These are phyloP conservation scores for Cymbomonas tetramitiformis DNA, from an alignment of 139 green algal species.

Conservation along the genomic window DNA sequence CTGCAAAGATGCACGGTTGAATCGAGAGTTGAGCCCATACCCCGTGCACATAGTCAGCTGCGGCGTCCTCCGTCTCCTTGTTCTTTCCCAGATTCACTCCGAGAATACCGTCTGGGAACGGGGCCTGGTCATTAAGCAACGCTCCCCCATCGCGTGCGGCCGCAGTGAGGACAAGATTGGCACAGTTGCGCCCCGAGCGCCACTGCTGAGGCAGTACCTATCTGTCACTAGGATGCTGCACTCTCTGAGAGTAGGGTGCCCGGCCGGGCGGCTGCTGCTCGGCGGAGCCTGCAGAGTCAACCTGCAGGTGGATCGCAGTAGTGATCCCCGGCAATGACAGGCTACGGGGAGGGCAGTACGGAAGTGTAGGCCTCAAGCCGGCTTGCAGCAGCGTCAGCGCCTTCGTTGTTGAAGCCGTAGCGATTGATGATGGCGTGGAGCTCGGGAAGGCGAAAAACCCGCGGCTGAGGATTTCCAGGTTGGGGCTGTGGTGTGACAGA, in stretches of 20 bases:
- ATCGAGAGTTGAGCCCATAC: too few species aligned
- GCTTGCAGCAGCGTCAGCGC: constrained; percentile 51
- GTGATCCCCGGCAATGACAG: too few species aligned
- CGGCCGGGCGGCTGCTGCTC: too few species aligned
- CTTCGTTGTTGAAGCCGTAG: constrained; percentile 93
- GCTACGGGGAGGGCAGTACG: too few species aligned
- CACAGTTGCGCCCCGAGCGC: too few species aligned
- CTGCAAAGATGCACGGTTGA: too few species aligned
- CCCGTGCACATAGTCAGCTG: constrained; percentile 63
- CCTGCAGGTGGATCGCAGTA: too few species aligned
- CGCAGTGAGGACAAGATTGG: background rate
- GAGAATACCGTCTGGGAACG: constrained; percentile 39
- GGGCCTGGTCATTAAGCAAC: background rate
- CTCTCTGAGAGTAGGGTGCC: too few species aligned
- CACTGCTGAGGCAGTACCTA: too few species aligned
- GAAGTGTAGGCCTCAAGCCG: constrained; percentile 38
- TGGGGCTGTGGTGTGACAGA: constrained; percentile 82
- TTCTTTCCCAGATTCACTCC: constrained; percentile 97
- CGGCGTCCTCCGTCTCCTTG: constrained; percentile 70
- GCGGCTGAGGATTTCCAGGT: constrained; percentile 78
- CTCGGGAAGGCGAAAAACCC: constrained; percentile 72
- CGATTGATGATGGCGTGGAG: constrained; percentile 86
- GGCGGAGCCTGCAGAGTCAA: too few species aligned
- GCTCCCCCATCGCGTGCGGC: background rate
- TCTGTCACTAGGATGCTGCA: too few species aligned